Base-by-base conservation (phyloP, 2,329 filamentous ascomycete species). In the Cryphonectria nitschkei region DNA sequence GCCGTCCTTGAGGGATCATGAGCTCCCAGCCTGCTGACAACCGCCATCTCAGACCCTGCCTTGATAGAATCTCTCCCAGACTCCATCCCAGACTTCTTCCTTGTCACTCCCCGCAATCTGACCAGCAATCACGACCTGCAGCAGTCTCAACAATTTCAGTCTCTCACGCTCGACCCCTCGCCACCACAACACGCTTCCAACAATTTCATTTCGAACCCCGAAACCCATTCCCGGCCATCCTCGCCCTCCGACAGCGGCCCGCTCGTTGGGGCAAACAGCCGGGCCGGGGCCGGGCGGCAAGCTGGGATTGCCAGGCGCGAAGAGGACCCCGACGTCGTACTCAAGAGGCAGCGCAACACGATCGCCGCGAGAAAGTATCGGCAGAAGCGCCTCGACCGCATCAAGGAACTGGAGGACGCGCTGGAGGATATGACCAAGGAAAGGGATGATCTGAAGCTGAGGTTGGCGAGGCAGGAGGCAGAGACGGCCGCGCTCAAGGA, bases 351-450 rank as follows among this genome's bases (percentile, higher is more conserved):
- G 72, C 85, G 86, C 73, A 91, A 91, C 79, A 90, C 87, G 46
- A 81, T 89, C 68, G 89, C 89, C 11, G 89, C 89, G 54, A 84
- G 87, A 58, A 86, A 87, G 66, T 91, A 90, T 78, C 86, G 89
- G 29, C 88, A 91, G 76, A 89, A 89, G 76, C 87, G 88, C 73
- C 80, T 90, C 41, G 88, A 91, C 75, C 86, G 88, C 66, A 86
- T 90, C 76, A 76, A 80, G 65, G 84, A 85, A 73, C 81, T 91
- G 26, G 88, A 91, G 76, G 77, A 80, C 4, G 84, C 84, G 43
- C 80, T 91, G 66, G 84, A 84, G 66, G 80, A 83, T 66, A 83
- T 88, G 71, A 83, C 83, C 71, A 77, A 80, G 69, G 89, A 91
- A 78, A 79, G 87, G 46, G 88, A 91, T 71, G 85, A 85, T 26